Conservation (phyloP, 2,329 filamentous ascomycete species). For the Fusarium hainanense region DNA sequence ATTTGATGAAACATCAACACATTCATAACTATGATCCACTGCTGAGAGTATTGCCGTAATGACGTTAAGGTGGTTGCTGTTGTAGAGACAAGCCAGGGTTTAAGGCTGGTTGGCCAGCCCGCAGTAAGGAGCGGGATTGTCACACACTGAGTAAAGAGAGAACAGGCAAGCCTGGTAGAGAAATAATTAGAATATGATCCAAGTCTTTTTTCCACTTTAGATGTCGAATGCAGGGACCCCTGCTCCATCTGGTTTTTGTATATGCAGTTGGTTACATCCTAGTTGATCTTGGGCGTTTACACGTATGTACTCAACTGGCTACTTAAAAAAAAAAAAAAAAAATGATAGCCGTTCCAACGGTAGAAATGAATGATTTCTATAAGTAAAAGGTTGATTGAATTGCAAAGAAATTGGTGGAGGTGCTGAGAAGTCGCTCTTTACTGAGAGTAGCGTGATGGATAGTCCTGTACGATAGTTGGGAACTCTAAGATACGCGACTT, state of each 20-base stretch:
- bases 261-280: slow-evolving; percentile 22
- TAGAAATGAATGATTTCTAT: rapidly evolving
- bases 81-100: neutral
- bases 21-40: neutral
- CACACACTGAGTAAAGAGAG: neutral
- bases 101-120: neutral
- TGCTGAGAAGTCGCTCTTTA: neutral
- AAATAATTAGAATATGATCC: neutral
- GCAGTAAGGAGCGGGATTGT: neutral
- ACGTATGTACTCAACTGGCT: neutral
- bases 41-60: too few species aligned
- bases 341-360: neutral
- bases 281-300: neutral
- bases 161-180: neutral
- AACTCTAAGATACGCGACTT: neutral
- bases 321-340: neutral
- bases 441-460: neutral
- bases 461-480: neutral
- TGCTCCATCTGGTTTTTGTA: neutral
- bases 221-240: neutral
- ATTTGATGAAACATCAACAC: rapidly evolving
- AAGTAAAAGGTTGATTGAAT: neutral
- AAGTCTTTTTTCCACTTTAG: neutral
- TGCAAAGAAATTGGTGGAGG: neutral
- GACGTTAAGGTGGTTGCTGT: too few species aligned